Evolutionary conservation across 106 monocot species (phyloP).

Genomic region (Allium fistulosum): DNA sequence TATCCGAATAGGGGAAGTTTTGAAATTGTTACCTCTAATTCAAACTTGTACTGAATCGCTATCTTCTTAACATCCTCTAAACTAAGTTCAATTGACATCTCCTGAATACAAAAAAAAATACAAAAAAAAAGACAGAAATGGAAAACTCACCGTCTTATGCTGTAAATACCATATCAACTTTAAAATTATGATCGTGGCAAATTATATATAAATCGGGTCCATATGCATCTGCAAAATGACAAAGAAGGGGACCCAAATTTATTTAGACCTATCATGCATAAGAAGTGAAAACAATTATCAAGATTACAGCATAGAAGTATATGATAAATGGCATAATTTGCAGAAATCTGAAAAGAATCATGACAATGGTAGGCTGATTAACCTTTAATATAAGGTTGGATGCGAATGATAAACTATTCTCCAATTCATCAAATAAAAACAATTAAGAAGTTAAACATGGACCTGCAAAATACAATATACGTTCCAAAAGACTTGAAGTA

Average conservation of each 20-base stretch:
- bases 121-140: neutral
- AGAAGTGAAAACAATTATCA: conserved; percentile 1
- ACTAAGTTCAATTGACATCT: conserved; percentile 93
- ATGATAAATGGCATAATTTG: no score
- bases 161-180: neutral
- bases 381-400: no score
- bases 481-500: no score
- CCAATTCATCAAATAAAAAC: no score
- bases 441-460: no score
- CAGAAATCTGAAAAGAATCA: no score
- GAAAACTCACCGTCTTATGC: neutral
- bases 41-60: conserved; percentile 74
- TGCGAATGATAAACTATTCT: no score
- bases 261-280: conserved; percentile 69
- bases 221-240: conserved; percentile 95
- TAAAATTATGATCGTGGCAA: neutral
- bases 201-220: conserved; percentile 44
- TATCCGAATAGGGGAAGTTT: neutral
- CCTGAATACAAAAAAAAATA: conserved; percentile 30
- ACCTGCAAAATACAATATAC: no score
- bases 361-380: no score
- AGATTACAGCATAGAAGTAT: neutral
- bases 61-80: conserved; percentile 88
- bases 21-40: conserved; percentile 56
- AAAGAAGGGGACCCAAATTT: conserved; percentile 87